A percentile compares a stretch with the other conserved stretches of the same genome.
These are phyloP conservation scores for Simplicillium sp. DNA, from an alignment of 2,329 filamentous ascomycete genomes.

Conservation along the genomic window DNA sequence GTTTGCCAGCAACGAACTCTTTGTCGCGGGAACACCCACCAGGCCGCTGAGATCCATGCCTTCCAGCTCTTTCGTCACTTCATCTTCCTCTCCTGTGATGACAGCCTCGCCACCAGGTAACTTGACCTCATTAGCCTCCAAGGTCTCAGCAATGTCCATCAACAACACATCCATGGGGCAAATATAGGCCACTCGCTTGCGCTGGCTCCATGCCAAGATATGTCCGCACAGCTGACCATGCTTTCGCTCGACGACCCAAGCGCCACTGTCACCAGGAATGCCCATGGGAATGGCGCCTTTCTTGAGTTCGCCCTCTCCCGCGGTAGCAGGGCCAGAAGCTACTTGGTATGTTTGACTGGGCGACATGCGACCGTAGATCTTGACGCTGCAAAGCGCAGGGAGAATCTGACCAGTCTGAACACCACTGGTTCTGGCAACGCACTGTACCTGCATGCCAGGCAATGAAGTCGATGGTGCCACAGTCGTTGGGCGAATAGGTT, in stretches of 20 bases:
- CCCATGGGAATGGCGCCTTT: slow-evolving; percentile 34
- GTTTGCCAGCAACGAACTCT: no score
- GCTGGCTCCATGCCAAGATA: slow-evolving; percentile 77
- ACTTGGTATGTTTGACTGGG: slow-evolving; percentile 65
- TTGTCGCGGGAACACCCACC: not conserved
- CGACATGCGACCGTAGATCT: slow-evolving; percentile 74
- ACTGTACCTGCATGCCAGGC: slow-evolving; percentile 72
- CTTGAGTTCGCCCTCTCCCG: slow-evolving; percentile 6
- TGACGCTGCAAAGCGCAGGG: slow-evolving; percentile 71
- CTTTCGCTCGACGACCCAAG: slow-evolving; percentile 79
- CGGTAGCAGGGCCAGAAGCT: slow-evolving; percentile 25
- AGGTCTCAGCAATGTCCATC: slow-evolving; percentile 71
- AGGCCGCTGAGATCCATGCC: not conserved
- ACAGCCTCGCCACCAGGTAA: slow-evolving; percentile 53
- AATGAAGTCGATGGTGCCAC: slow-evolving; percentile 53
- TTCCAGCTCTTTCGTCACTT: slow-evolving; percentile 2
- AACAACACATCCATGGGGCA: slow-evolving; percentile 90
- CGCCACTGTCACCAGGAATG: slow-evolving; percentile 82
- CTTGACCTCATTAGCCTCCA: slow-evolving; percentile 60
- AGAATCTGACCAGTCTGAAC: slow-evolving; percentile 71
- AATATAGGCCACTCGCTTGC: slow-evolving; percentile 78
- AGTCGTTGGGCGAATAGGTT: slow-evolving; percentile 39
- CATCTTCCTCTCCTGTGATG: slow-evolving; percentile 12
- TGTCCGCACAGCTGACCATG: slow-evolving; percentile 80
- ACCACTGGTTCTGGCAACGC: slow-evolving; percentile 78